Base-by-base conservation (phyloP, 2,329 filamentous ascomycete species). In the Venturia oleaginea region DNA sequence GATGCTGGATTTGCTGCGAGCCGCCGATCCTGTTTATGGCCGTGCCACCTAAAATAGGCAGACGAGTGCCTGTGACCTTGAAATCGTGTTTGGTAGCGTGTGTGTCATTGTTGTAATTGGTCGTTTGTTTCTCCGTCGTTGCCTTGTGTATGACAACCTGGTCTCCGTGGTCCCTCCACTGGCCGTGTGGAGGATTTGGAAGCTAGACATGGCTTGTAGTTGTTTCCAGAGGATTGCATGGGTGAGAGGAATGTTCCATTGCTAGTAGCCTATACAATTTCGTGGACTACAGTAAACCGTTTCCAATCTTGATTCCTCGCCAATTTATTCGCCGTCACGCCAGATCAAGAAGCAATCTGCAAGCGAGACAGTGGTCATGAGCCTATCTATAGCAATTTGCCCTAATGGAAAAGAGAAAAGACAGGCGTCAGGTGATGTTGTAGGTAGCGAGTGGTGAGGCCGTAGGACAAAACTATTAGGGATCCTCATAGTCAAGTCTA, bases 401-500 rank as follows among this genome's bases (percentile, higher is more conserved):
- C 22, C 24, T n/a, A n/a, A n/a, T n/a, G n/a, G n/a, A n/a, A n/a
- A n/a, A n/a, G n/a, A n/a, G n/a, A n/a, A n/a, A n/a, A n/a, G n/a
- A n/a, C n/a, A n/a, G n/a, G n/a, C n/a, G n/a, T n/a, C n/a, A n/a
- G n/a, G n/a, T n/a, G n/a, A n/a, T 59, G 22, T 10, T 7, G 6
- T 27, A 63, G 3, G 17, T 59, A 30, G 17, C n/a, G 37, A 40
- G 11, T 30, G 32, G 24, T 61, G 19, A 43, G 51, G 3, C 8
- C 24, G 27, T 24, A 34, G 8, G 10, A 30, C 32, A 22, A 24
- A 15, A 43, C 30, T 34, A 24, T 71, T 68, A 78, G 48, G 75
- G 73, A 67, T 78, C 76, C 62, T 77, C 74, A 65, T 78, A 80
- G 68, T 80, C 78, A 66, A 76, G 74, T 63, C 72, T 69, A 38